Base-by-base conservation (phyloP, 306 rosid species). In the Cicer yamashitae region DNA sequence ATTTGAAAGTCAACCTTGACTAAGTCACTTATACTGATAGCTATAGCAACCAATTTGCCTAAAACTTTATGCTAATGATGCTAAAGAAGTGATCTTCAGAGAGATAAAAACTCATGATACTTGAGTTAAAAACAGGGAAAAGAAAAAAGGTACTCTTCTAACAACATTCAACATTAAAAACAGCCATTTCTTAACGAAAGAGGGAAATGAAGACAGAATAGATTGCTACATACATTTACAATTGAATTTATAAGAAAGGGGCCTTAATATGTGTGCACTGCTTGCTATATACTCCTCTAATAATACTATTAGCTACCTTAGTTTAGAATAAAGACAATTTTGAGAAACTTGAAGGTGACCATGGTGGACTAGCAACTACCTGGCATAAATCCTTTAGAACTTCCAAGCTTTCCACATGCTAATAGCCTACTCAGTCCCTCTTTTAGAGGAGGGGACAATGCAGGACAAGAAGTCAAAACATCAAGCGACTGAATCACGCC, bases 401-500 rank as follows among this genome's bases (percentile, higher is more conserved):
- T n/a, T 43, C 11, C 77, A 71, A 25, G 58, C 57, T 53, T 45
- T 30, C 18, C 74, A 68, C 11, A 39, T 7, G 74, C 63, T 68
- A 72, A 48, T 9, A 85, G 77, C 61, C 68, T 82, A 3, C 50
- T 22, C 44, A 86, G 41, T 25, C 86, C 81, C 57, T 86, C 82
- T 73, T 66, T 84, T 25, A 91, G 68, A 40, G 18, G 18, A 68
- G 93, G 87, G 50, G 83, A 57, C 63, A 86, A 73, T n/a, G 80
- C 71, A 70, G 85, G 57, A 70, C 89, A 84, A 34, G 78, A 79
- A 64, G 70, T 84, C 87, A 91, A 84, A 76, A 84, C 82, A 84
- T 87, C 91, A 10, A 83, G 63, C 3, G 94, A 91, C 18, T 7
- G 73, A 66, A 93, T 59, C 80, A 93, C 92, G 17, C 92, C 88